phyloP scores from a whole-genome alignment of 306 rosid genomes.

The Lablab purpureus region DNA sequence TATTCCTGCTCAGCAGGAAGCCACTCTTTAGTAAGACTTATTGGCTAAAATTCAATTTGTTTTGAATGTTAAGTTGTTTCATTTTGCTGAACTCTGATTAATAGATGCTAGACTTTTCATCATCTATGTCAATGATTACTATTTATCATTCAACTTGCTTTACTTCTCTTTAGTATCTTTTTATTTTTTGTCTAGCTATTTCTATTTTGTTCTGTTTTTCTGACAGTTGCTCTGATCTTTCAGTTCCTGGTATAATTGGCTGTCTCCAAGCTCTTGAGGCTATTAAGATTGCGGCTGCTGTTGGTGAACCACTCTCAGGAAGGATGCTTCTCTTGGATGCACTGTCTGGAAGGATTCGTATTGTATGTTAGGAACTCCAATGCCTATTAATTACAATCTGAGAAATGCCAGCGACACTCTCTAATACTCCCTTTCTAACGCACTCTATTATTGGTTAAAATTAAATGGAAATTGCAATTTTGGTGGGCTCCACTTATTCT shows the following conservation, averaged over 20 bases:
- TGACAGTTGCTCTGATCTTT: constrained; percentile 37
- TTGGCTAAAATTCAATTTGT: not conserved
- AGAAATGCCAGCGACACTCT: not conserved
- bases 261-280: constrained; percentile 99
- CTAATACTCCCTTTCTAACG: no score
- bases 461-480: no score
- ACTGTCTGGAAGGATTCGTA: constrained; percentile 75
- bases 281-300: constrained; percentile 82
- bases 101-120: not conserved
- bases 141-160: constrained; percentile 14
- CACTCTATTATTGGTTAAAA: no score
- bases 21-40: constrained; percentile 10
- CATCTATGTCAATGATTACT: not conserved
- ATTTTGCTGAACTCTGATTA: constrained; percentile 22
- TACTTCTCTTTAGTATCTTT: not conserved
- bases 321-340: constrained; percentile 97
- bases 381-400: constrained; percentile 1
- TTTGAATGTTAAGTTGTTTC: constrained; percentile 7
- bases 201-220: not conserved
- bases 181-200: not conserved
- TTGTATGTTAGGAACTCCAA: constrained; percentile 59
- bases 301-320: constrained; percentile 91
- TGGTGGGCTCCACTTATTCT: no score
- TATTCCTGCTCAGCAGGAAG: not conserved
- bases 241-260: constrained; percentile 98